Percentiles rank a stretch among this genome's conserved stretches.
These are phyloP conservation scores for Phytophthora pini DNA, from an alignment of 352 stramenopile genomes.

Conservation along the genomic window DNA sequence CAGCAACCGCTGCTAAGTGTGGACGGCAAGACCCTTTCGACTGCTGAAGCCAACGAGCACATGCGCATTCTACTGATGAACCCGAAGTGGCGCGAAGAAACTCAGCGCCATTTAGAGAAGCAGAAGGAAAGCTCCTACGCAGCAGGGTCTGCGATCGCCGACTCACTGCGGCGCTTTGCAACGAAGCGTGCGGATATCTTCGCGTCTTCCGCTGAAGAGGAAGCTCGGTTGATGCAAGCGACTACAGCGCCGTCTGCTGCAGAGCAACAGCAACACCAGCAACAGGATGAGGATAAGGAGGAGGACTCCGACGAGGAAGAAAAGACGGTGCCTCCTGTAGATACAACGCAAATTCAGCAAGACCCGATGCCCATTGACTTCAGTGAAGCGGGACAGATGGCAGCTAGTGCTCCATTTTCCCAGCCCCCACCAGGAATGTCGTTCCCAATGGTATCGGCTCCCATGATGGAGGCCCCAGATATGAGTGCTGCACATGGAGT, in stretches of 20 bases:
- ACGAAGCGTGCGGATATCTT: conserved; percentile 95
- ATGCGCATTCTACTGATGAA: conserved; percentile 99
- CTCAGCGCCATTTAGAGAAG: conserved; percentile 95
- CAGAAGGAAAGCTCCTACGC: conserved; percentile 97
- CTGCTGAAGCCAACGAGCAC: conserved; percentile 95
- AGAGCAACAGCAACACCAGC: conserved; percentile 23
- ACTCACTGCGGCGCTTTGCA: conserved; percentile 94
- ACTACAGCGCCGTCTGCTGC: conserved; percentile 33
- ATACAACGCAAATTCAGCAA: conserved; percentile 14
- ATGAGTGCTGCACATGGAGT: conserved; percentile 20
- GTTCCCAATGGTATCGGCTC: conserved; percentile 15
- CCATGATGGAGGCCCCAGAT: conserved; percentile 33
- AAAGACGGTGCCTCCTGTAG: conserved; percentile 11
- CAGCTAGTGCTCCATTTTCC: conserved; percentile 13
- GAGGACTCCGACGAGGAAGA: conserved; percentile 51
- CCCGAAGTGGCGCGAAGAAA: conserved; percentile 98
- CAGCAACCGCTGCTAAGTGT: conserved; percentile 68
- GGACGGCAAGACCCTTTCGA: conserved; percentile 90
- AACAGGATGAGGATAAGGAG: conserved; percentile 49
- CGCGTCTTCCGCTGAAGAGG: conserved; percentile 87
- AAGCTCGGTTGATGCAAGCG: conserved; percentile 70
- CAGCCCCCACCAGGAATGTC: conserved; percentile 23
- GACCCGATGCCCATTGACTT: conserved; percentile 7
- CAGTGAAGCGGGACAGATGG: conserved; percentile 17
- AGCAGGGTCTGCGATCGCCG: conserved; percentile 94